Evolutionary conservation across 306 rosid species (phyloP).

Genomic region (Dicorynia guianensis): DNA sequence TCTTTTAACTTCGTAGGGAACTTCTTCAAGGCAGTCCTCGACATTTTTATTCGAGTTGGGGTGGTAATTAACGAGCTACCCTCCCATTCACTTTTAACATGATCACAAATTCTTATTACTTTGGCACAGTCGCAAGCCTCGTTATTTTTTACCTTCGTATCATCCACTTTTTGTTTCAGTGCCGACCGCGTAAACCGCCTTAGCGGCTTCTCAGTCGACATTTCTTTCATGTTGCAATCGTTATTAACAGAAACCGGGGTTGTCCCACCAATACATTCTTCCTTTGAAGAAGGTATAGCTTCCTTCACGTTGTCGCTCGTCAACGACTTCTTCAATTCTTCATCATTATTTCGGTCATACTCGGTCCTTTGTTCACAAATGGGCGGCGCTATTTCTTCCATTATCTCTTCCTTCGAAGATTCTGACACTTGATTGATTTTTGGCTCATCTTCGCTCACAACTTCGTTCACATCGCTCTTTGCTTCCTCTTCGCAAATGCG

Average conservation of each 20-base stretch:
- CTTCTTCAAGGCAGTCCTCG: slow-evolving; percentile 50
- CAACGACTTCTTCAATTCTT: background rate
- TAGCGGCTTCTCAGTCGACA: slow-evolving; percentile 37
- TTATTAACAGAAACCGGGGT: background rate
- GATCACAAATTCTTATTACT: slow-evolving; percentile 29
- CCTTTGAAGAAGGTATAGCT: background rate
- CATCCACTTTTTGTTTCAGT: slow-evolving; percentile 54
- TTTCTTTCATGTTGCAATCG: slow-evolving; percentile 14
- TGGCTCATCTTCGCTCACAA: slow-evolving; percentile 41
- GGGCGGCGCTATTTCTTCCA: slow-evolving; percentile 22
- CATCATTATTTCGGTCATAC: background rate
- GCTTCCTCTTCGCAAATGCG: slow-evolving; percentile 48
- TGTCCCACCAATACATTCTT: background rate
- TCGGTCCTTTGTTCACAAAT: background rate
- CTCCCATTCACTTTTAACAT: slow-evolving; percentile 21
- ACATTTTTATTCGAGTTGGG: slow-evolving; percentile 32
- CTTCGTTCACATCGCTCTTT: slow-evolving; percentile 46
- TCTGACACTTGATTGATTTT: background rate
- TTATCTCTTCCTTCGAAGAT: slow-evolving; percentile 33
- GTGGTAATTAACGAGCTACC: slow-evolving; percentile 10
- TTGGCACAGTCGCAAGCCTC: slow-evolving; percentile 7
- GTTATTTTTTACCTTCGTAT: slow-evolving; percentile 11
- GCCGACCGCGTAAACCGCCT: slow-evolving; percentile 77
- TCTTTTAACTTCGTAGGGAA: slow-evolving; percentile 77
- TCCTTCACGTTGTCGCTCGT: slow-evolving; percentile 18